Conservation (phyloP, 345 rosid genomes). For the Citrus sinensis region DNA sequence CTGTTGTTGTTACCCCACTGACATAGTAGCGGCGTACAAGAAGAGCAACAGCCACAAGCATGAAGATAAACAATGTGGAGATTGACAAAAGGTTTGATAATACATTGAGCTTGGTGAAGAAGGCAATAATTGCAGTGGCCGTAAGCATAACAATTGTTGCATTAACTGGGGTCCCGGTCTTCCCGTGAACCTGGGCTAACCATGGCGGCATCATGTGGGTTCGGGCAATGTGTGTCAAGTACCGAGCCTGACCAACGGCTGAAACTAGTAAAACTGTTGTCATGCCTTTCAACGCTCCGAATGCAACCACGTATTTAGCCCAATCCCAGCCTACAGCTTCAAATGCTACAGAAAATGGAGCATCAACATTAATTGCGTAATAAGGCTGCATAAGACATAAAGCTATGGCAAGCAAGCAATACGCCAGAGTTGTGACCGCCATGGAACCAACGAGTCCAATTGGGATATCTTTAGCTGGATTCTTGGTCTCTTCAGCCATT, state of each 20-base stretch:
- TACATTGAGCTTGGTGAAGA: constrained; percentile 63
- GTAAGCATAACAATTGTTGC: constrained; percentile 64
- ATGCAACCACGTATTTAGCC: constrained; percentile 85
- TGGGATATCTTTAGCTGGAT: constrained; percentile 76
- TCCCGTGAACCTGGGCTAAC: constrained; percentile 57
- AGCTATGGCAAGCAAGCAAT: constrained; percentile 54
- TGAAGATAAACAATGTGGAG: constrained; percentile 78
- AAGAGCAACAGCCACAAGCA: constrained; percentile 69
- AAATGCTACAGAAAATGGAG: constrained; percentile 77
- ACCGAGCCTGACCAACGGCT: constrained; percentile 78
- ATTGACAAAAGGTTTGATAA: constrained; percentile 64
- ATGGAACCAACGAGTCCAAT: constrained; percentile 84
- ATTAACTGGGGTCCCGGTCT: constrained; percentile 72
- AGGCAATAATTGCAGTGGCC: constrained; percentile 58
- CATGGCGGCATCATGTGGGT: constrained; percentile 93
- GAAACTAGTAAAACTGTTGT: constrained; percentile 72
- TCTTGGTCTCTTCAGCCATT: constrained; percentile 87
- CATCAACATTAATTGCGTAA: constrained; percentile 40
- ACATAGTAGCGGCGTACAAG: constrained; percentile 76
- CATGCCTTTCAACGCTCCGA: constrained; percentile 83
- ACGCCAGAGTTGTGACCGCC: constrained; percentile 44
- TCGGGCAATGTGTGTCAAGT: constrained; percentile 83
- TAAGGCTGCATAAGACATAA: constrained; percentile 69
- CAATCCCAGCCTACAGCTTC: constrained; percentile 57
- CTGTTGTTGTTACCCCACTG: constrained; percentile 39